These are phyloP conservation scores for Mortierella sp. DNA, from an alignment of 371 early-diverging fungal species.

Conservation along the genomic window DNA sequence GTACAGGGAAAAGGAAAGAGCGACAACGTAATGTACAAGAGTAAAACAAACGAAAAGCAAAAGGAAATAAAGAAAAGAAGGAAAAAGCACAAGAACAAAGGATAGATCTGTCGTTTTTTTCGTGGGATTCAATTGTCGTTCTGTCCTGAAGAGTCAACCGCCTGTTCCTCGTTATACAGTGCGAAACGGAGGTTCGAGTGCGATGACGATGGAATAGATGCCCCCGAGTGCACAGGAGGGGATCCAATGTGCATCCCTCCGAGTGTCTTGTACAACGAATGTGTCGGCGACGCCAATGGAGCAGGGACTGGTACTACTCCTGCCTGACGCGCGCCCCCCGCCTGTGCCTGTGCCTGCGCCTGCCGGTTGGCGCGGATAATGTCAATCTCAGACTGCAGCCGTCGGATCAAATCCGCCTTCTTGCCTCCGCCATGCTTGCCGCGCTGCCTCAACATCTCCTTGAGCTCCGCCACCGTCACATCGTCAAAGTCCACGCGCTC, in stretches of 20 bases:
- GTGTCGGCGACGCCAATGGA: slow-evolving; percentile 40
- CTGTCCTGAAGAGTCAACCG: neutral
- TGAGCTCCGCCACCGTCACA: slow-evolving; percentile 80
- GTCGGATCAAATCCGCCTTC: slow-evolving; percentile 72
- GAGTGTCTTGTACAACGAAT: slow-evolving; percentile 33
- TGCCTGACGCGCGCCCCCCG: neutral
- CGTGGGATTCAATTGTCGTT: neutral
- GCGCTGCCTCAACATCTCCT: slow-evolving; percentile 77
- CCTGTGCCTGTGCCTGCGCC: neutral
- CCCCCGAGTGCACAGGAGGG: slow-evolving; percentile 22
- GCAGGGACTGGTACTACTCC: slow-evolving; percentile 9
- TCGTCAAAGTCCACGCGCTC: slow-evolving; percentile 78
- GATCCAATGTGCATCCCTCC: slow-evolving; percentile 42
- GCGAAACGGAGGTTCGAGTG: slow-evolving; percentile 38
- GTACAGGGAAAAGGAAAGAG: slow-evolving; percentile 3
- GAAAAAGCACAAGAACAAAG: too few species aligned
- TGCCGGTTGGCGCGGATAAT: slow-evolving; percentile 56
- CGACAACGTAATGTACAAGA: neutral
- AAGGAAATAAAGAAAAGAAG: neutral
- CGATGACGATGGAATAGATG: slow-evolving; percentile 5
- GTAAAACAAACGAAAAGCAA: neutral
- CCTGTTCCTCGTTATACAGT: slow-evolving; percentile 5
- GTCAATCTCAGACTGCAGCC: slow-evolving; percentile 68
- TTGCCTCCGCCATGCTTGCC: slow-evolving; percentile 79
- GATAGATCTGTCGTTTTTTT: too few species aligned